Base-by-base conservation (phyloP, 2,329 filamentous ascomycete genomes). In the Epichloe festucae region DNA sequence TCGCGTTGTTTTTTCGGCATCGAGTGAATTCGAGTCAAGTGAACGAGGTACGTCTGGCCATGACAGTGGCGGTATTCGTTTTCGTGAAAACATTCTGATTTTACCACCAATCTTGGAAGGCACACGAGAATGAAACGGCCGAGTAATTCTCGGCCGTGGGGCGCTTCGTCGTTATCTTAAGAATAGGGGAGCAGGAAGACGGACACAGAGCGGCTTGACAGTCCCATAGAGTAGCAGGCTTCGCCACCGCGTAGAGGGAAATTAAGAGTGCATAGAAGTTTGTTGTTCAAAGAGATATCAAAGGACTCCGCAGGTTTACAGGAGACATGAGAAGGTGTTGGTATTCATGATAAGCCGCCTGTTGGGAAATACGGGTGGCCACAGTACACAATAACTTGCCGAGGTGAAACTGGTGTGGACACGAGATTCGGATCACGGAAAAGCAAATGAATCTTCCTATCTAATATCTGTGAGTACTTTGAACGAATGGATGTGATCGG, bases 21-120 rank as follows among this genome's bases (percentile, higher is more conserved):
- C 64, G 57, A 70, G 59, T 17, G 70, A 67, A 49, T 68, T 62
- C 52, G 65, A 59, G 35, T 60, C 63, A 46, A 73, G 39, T 11
- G 19, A 48, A 14, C 17, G 34, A 40, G 43, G 43, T 21, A 51
- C n/a, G 11, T 40, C 43, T 46, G 49, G 49, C 14, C 43, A 51
- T 17, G 49, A 35, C 31, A 27, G 36, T 17, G 45, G 39, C n/a
- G 46, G 36, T 12, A 31, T 40, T 44, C 34, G 46, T 31, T 52
- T 45, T 41, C 34, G 34, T 23, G 45, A 44, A 35, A 21, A 31
- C 45, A 52, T 52, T 19, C n/a, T 31, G 23, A 23, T n/a, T n/a
- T 4, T 35, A 11, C 23, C 31, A 11, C 31, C 31, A 31, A 10
- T 31, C 10, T 31, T 31, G 31, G 31, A 31, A 31, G 10, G 8